Evolutionary conservation across 805 yeast species (phyloP).

Genomic region (Kodamaea nitidulidarum): DNA sequence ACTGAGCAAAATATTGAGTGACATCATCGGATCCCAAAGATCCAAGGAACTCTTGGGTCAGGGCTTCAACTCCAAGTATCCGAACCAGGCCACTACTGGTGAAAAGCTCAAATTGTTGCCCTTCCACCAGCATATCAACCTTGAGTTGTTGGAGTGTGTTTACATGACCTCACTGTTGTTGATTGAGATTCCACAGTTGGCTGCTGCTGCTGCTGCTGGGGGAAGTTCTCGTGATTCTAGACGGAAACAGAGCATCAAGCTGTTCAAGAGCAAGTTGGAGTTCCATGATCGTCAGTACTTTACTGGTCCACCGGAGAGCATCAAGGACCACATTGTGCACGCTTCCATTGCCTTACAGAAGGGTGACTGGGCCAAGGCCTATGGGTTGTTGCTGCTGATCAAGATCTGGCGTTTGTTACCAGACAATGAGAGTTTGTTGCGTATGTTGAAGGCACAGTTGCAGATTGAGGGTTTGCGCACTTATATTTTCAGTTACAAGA

Average conservation of each 20-base stretch:
- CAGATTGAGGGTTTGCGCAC: constrained; percentile 91
- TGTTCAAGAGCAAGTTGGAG: constrained; percentile 87
- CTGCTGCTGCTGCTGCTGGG: constrained; percentile 55
- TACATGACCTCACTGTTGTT: constrained; percentile 86
- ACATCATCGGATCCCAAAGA: constrained; percentile 79
- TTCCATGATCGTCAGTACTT: constrained; percentile 91
- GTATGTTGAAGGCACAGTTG: constrained; percentile 71
- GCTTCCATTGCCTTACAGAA: constrained; percentile 84
- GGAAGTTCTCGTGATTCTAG: constrained; percentile 57
- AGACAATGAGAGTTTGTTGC: constrained; percentile 60
- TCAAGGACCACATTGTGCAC: constrained; percentile 87
- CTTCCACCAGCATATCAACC: constrained; percentile 96
- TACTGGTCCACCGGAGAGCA: constrained; percentile 97
- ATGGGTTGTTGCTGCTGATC: constrained; percentile 66
- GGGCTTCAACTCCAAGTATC: constrained; percentile 68
- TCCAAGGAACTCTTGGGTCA: constrained; percentile 93
- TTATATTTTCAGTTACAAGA: constrained; percentile 80
- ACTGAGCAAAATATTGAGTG: constrained; percentile 81
- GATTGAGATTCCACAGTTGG: constrained; percentile 84
- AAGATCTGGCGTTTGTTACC: constrained; percentile 84
- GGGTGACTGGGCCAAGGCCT: constrained; percentile 85
- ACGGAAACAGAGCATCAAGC: constrained; percentile 59
- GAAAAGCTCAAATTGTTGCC: constrained; percentile 86
- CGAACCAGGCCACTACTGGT: constrained; percentile 49
- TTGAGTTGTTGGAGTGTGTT: constrained; percentile 91